These are phyloP conservation scores for Collybia sordida DNA, from an alignment of 768 basidiomycete genomes.

Conservation along the genomic window DNA sequence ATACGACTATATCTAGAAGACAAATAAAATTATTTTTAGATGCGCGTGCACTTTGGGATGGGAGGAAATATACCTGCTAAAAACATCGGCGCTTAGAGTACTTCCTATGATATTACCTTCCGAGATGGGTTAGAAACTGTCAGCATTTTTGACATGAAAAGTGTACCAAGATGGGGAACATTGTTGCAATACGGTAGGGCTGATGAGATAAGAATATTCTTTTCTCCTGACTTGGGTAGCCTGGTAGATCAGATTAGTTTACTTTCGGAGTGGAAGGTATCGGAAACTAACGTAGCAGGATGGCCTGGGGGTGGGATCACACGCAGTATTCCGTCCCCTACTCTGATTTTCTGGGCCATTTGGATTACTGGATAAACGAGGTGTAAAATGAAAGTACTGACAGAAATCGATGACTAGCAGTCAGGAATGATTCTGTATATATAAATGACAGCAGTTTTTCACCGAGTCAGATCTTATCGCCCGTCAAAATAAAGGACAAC, in stretches of 20 bases:
- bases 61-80: conserved; percentile 73
- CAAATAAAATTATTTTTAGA: conserved; percentile 1
- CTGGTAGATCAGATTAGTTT: conserved; percentile 23
- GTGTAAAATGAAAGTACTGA: conserved; percentile 6
- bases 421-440: conserved; percentile 3
- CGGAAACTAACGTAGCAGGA: conserved; percentile 41
- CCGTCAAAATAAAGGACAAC: conserved; percentile 17
- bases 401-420: conserved; percentile 8
- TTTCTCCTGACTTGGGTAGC: conserved; percentile 80
- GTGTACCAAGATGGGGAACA: conserved; percentile 89
- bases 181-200: conserved; percentile 97
- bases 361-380: conserved; percentile 5
- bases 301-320: conserved; percentile 52
- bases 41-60: neutral
- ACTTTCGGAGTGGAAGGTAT: conserved; percentile 9
- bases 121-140: conserved; percentile 9
- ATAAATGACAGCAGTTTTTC: conserved; percentile 3
- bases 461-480: conserved; percentile 13
- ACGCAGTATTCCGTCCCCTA: conserved; percentile 47
- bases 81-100: conserved; percentile 95
- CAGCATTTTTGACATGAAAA: conserved; percentile 8
- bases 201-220: conserved; percentile 90
- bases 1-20: conserved; percentile 58
- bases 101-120: conserved; percentile 92
- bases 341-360: conserved; percentile 58